These are phyloP conservation scores for Trypanosoma scelopori DNA, from an alignment of 208 protist species.

Conservation along the genomic window DNA sequence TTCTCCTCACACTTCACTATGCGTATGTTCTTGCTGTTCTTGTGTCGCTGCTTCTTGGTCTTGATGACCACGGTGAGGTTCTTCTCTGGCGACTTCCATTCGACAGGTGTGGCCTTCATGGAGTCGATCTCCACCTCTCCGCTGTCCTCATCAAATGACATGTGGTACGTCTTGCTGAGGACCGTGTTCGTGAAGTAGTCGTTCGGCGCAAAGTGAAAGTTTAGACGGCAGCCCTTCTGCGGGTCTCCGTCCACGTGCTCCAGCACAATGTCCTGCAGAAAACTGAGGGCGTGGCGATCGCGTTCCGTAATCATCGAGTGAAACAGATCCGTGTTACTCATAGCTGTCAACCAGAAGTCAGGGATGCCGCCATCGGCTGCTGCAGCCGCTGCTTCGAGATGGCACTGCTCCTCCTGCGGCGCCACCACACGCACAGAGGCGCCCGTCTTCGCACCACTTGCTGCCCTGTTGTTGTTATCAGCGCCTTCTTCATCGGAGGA, in stretches of 20 bases:
- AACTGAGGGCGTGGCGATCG: slow-evolving; percentile 53
- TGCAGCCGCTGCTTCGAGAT: slow-evolving; percentile 36
- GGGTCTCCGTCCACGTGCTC: slow-evolving; percentile 52
- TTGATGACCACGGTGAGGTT: slow-evolving; percentile 86
- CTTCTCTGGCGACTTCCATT: slow-evolving; percentile 76
- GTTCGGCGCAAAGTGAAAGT: slow-evolving; percentile 89
- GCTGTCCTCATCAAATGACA: slow-evolving; percentile 74
- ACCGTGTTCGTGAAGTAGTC: slow-evolving; percentile 87
- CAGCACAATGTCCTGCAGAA: slow-evolving; percentile 57
- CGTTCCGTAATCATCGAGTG: slow-evolving; percentile 61
- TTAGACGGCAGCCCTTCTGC: slow-evolving; percentile 71
- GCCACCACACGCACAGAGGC: slow-evolving; percentile 50
- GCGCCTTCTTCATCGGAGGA: slow-evolving; percentile 12
- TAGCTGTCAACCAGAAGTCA: slow-evolving; percentile 82
- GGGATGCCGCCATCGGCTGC: slow-evolving; percentile 77
- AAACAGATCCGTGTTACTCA: slow-evolving; percentile 57
- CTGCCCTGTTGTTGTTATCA: slow-evolving; percentile 1
- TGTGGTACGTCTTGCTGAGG: slow-evolving; percentile 91
- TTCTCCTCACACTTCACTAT: slow-evolving; percentile 82
- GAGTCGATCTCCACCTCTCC: slow-evolving; percentile 70
- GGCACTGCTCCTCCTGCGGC: slow-evolving; percentile 38
- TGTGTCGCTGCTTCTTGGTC: slow-evolving; percentile 90
- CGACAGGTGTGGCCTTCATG: slow-evolving; percentile 69
- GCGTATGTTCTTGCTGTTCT: slow-evolving; percentile 81
- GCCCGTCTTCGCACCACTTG: slow-evolving; percentile 13